Base-by-base conservation (phyloP, 192 early-diverging fungal genomes). In the Coemansia sp. region DNA sequence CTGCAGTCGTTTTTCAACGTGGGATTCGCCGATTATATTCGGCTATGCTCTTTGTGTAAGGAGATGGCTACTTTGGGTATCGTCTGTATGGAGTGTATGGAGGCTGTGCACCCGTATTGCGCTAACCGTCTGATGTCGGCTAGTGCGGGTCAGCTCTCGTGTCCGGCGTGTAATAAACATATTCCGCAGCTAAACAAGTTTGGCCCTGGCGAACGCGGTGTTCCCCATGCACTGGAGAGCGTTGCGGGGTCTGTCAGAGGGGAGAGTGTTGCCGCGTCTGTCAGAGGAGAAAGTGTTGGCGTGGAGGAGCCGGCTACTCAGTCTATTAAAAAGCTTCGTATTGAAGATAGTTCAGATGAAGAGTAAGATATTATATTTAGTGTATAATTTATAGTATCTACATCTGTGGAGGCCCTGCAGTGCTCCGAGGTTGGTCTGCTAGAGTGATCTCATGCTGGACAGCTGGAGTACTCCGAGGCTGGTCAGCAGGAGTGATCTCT, bases 41-140 rank as follows among this genome's bases (percentile, higher is more conserved):
- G 73, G 9, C 13, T 44, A 0, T 80, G 77, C 39, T 67, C 72
- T 0, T 43, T 80, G 47, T 80, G 77, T 43, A 74, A 74, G 33
- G 72, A 80, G 23, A 68, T 75, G 62, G 77, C 77, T 17, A 80
- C 77, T 0, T 33, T 32, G 19, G 77, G 77, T 1, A 11, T 70
- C 10, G 61, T 80, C 3, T 80, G 77, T 59, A 26, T 23, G 21
- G 68, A 39, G 8, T 80, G 77, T 59, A 21, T 28, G 5, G 69
- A 62, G 11, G 55, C 64, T 26, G 57, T 74, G 6, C 77, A 80
- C 58, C 77, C 77, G 21, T 80, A 61, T 53, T 80, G 77, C 42
- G 72, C 66, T 4, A 47, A 65, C 46, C 72, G 66, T 6, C n/a
- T 80, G 28, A 5, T n/a, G 14, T 26, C 60, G 14, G 19, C 37